These are phyloP conservation scores for Pseudogymnoascus sp. DNA, from an alignment of 2,329 filamentous ascomycete genomes.

Conservation along the genomic window DNA sequence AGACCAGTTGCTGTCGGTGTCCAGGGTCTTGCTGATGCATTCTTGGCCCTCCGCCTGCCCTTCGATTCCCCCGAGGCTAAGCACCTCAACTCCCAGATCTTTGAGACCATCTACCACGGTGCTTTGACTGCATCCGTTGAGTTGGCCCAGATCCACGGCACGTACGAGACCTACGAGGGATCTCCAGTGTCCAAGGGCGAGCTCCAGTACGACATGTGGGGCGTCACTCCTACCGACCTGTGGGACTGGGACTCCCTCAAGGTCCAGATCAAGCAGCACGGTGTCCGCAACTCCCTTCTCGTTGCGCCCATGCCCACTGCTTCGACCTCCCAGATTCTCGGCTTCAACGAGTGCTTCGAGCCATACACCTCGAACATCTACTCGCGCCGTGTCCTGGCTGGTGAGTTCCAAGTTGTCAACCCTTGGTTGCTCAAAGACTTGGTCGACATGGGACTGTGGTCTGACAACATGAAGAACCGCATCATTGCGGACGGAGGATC, in stretches of 20 bases:
- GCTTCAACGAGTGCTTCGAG: slow-evolving; percentile 99
- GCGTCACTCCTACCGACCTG: slow-evolving; percentile 82
- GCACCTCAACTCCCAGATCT: slow-evolving; percentile 94
- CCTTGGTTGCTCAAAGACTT: slow-evolving; percentile 97
- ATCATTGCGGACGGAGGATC: slow-evolving; percentile 97
- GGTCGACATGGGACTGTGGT: slow-evolving; percentile 96
- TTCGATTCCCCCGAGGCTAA: slow-evolving; percentile 95
- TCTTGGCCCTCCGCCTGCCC: slow-evolving; percentile 90
- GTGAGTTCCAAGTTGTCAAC: slow-evolving; percentile 99
- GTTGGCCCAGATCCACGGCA: slow-evolving; percentile 71
- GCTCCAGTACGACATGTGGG: slow-evolving; percentile 98
- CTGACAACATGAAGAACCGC: slow-evolving; percentile 99
- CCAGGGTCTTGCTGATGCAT: slow-evolving; percentile 94
- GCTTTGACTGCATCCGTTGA: slow-evolving; percentile 84
- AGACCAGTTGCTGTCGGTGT: slow-evolving; percentile 94
- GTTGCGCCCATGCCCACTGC: slow-evolving; percentile 97
- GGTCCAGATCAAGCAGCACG: slow-evolving; percentile 83
- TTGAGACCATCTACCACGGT: slow-evolving; percentile 98
- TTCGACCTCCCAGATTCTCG: slow-evolving; percentile 92
- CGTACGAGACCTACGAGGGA: slow-evolving; percentile 86
- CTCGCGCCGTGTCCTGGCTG: slow-evolving; percentile 92
- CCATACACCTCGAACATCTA: slow-evolving; percentile 99
- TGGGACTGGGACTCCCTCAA: slow-evolving; percentile 95
- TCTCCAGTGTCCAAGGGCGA: slow-evolving; percentile 92
- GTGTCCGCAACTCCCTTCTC: slow-evolving; percentile 90